Conservation (phyloP, 768 basidiomycete genomes). For the Amanita phalloides region DNA sequence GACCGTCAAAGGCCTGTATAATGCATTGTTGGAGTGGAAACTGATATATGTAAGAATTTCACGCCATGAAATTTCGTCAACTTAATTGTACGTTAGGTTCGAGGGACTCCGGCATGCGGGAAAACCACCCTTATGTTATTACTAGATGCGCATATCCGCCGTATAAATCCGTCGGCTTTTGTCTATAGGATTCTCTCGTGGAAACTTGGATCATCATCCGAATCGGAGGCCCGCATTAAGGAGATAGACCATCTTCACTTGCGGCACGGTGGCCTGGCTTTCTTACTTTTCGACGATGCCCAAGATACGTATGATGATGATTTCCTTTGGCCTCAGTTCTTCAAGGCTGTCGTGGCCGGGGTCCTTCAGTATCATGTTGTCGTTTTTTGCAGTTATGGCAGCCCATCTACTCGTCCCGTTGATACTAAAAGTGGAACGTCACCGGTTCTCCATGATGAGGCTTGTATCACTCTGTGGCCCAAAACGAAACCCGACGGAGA, state of each 20-base stretch:
- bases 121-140: background rate
- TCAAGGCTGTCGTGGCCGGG: background rate
- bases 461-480: background rate
- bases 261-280: background rate
- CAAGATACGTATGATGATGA: background rate
- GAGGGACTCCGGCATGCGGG: background rate
- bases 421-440: background rate
- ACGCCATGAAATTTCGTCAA: background rate
- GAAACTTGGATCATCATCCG: background rate
- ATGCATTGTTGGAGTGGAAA: background rate
- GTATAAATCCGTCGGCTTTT: background rate
- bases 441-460: background rate
- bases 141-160: background rate
- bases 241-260: background rate
- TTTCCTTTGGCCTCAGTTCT: background rate
- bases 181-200: background rate
- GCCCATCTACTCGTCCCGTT: background rate
- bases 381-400: background rate
- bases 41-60: background rate
- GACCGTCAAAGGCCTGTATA: background rate
- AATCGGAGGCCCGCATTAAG: background rate
- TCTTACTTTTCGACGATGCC: constrained; percentile 1
- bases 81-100: background rate
- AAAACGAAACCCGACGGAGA: background rate
- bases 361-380: background rate